phyloP scores from a whole-genome alignment of 2,329 filamentous ascomycete species.

The Penicillium sp. region DNA sequence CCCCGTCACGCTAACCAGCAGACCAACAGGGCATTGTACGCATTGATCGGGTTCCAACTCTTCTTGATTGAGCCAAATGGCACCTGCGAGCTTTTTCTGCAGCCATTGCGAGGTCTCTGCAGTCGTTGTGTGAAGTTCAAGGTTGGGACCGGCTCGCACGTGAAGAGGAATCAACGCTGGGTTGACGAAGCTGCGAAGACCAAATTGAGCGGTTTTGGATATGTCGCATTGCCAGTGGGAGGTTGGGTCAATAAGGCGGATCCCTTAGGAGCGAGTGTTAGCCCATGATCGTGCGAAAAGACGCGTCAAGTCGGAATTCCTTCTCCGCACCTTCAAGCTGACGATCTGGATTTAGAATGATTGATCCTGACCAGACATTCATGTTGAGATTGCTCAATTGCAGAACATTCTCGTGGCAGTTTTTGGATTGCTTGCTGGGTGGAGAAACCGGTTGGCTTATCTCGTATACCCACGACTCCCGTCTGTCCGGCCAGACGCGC shows the following conservation, averaged over 20 bases:
- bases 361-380: slow-evolving; percentile 36
- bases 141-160: slow-evolving; percentile 35
- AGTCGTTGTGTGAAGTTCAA: slow-evolving; percentile 35
- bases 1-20: slow-evolving; percentile 31
- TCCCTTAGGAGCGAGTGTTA: slow-evolving; percentile 20
- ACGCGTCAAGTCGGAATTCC: slow-evolving; percentile 4
- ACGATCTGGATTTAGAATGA: slow-evolving; percentile 22
- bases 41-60: slow-evolving; percentile 24
- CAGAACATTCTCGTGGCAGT: slow-evolving; percentile 13
- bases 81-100: slow-evolving; percentile 31
- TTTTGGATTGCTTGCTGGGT: slow-evolving; percentile 2
- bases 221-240: slow-evolving; percentile 31
- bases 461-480: too few species aligned
- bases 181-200: slow-evolving; percentile 34
- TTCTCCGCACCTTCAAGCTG: slow-evolving; percentile 26
- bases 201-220: slow-evolving; percentile 29
- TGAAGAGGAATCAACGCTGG: slow-evolving; percentile 37
- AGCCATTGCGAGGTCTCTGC: slow-evolving; percentile 34
- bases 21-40: slow-evolving; percentile 35
- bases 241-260: slow-evolving; percentile 31
- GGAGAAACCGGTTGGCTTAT: background rate
- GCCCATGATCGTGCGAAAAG: slow-evolving; percentile 4
- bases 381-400: slow-evolving; percentile 20
- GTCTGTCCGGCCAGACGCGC: slow-evolving; percentile 8
- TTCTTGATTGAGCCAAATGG: slow-evolving; percentile 31